Base-by-base conservation (phyloP, 176 grass and related monocot genomes). In the Aechmea fasciata region DNA sequence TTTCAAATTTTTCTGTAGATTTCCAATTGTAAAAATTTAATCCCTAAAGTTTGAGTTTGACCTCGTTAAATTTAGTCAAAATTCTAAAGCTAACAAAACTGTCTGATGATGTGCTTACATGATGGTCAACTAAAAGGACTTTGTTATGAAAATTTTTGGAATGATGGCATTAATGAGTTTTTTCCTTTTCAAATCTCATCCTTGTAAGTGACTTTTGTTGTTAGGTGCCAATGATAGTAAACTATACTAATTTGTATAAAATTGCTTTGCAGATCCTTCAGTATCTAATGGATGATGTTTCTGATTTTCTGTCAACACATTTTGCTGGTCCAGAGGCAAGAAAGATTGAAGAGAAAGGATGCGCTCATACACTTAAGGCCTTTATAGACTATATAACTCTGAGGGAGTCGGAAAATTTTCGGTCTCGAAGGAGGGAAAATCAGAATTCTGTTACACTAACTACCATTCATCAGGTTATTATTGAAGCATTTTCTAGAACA, bases 251-350 rank as follows among this genome's bases (percentile, higher is more conserved):
- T 12, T 49, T 19, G 2, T 17, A 15, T 79, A 15, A 65, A 57
- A 29, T 74, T 57, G 24, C 49, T 69, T 79, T 87, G 72, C 76
- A 91, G 92, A 85, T 96, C 54, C 67, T 96, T 84, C 92, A 96
- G 68, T 86, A 86, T 82, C 81, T 96, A 78, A 96, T 89, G 88
- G 92, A 96, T 89, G 92, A 96, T 53, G 81, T 96, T 26, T 89
- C 85, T 62, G 92, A 91, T 63, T 96, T 96, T 81, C 83, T 96
- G 71, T 89, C 92, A 82, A 78, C 77, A 75, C 81, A 91, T 87
- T 96, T 91, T 73, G 78, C 85, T 68, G 71, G 74, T 72, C 71
- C 76, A 89, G 71, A 72, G 70, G 83, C 79, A 76, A 80, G 62
- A 55, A 77, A 85, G 69, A 80, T 0, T 23, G 75, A 78, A 59